A percentile compares a stretch with the other conserved stretches of the same genome.
phyloP scores from a whole-genome alignment of 192 early-diverging fungal genomes.

The Allomyces macrogynus region DNA sequence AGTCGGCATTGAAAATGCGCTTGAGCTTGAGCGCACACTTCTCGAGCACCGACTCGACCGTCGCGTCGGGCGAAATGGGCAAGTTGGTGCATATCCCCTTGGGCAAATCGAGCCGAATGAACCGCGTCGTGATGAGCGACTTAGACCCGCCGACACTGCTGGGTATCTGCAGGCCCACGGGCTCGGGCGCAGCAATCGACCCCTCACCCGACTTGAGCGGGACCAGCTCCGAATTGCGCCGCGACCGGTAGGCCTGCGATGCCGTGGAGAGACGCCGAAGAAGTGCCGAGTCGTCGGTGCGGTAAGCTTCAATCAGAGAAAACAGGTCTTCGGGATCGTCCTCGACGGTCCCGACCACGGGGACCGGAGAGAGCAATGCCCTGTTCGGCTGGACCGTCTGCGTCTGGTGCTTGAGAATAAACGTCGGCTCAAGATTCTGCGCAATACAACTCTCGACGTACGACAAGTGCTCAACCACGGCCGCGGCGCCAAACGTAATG shows the following conservation, averaged over 20 bases:
- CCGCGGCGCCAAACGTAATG: too few species aligned
- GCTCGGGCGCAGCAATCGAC: too few species aligned
- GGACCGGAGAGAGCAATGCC: background rate
- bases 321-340: background rate
- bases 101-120: background rate
- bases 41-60: background rate
- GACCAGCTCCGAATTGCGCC: background rate
- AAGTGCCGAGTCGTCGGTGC: background rate
- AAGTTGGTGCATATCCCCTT: background rate
- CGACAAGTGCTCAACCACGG: too few species aligned
- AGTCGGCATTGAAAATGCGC: background rate
- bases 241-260: background rate
- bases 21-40: background rate
- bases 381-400: too few species aligned
- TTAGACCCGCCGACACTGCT: background rate
- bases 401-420: too few species aligned
- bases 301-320: background rate
- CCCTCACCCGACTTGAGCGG: too few species aligned
- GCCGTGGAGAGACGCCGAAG: background rate
- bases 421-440: too few species aligned
- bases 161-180: too few species aligned
- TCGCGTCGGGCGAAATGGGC: background rate
- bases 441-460: too few species aligned
- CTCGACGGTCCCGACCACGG: background rate
- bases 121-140: background rate